These are phyloP conservation scores for Beauveria pseudobassiana DNA, from an alignment of 2,329 filamentous ascomycete species.

Conservation along the genomic window DNA sequence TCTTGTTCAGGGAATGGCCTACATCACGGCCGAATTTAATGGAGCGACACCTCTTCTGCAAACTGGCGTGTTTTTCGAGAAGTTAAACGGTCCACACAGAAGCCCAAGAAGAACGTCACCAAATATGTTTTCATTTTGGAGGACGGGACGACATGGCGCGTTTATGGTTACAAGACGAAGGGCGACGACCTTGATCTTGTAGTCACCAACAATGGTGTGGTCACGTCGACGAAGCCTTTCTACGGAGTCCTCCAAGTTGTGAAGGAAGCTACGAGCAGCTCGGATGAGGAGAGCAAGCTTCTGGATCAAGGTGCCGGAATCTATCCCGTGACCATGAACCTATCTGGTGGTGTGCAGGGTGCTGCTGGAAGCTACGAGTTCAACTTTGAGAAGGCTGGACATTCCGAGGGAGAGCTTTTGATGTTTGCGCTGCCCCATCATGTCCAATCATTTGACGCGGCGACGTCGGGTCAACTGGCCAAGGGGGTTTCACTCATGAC, in stretches of 20 bases:
- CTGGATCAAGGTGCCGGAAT: conserved; percentile 72
- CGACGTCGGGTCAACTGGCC: conserved; percentile 41
- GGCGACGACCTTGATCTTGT: conserved; percentile 59
- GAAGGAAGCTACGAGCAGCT: conserved; percentile 62
- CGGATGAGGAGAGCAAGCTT: conserved; percentile 27
- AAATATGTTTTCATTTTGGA: conserved; percentile 72
- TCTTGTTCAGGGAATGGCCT: conserved; percentile 82
- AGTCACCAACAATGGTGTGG: conserved; percentile 56
- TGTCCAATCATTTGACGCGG: conserved; percentile 60
- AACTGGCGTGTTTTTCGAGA: conserved; percentile 62
- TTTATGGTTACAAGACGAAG: conserved; percentile 62
- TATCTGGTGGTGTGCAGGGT: conserved; percentile 56
- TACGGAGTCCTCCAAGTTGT: conserved; percentile 75
- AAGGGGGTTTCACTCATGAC: conserved; percentile 59
- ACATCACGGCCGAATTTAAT: conserved; percentile 70
- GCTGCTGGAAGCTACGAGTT: conserved; percentile 65
- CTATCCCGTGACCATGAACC: conserved; percentile 57
- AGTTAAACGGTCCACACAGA: conserved; percentile 51
- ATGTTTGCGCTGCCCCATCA: conserved; percentile 92
- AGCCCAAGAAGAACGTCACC: conserved; percentile 54
- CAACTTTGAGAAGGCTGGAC: conserved; percentile 63
- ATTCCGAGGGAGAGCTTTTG: conserved; percentile 51
- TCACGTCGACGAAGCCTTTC: conserved; percentile 61
- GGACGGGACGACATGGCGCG: conserved; percentile 67
- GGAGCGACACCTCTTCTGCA: conserved; percentile 65